These are phyloP conservation scores for Elsinoe arachidis DNA, from an alignment of 2,329 filamentous ascomycete genomes.

Conservation along the genomic window DNA sequence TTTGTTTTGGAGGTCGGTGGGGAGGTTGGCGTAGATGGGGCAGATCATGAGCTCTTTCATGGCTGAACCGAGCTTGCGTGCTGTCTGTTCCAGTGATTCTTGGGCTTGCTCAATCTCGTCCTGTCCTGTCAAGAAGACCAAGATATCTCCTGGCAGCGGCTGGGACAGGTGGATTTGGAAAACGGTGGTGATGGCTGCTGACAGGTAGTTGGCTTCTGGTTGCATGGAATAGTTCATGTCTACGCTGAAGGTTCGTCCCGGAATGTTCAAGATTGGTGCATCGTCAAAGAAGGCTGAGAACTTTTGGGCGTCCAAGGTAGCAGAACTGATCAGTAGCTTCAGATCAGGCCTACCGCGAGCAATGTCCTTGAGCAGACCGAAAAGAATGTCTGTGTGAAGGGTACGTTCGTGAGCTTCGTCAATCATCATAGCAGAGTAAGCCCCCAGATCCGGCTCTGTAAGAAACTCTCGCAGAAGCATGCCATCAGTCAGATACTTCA, in stretches of 20 bases:
- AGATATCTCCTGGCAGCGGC: slow-evolving; percentile 68
- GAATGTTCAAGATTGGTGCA: slow-evolving; percentile 89
- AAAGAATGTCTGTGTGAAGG: slow-evolving; percentile 79
- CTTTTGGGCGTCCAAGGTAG: slow-evolving; percentile 88
- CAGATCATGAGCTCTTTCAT: slow-evolving; percentile 82
- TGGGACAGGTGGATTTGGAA: slow-evolving; percentile 93
- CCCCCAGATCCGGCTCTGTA: slow-evolving; percentile 73
- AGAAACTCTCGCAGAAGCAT: slow-evolving; percentile 87
- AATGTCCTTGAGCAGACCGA: slow-evolving; percentile 83
- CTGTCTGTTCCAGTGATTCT: slow-evolving; percentile 74
- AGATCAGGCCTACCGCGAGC: slow-evolving; percentile 73
- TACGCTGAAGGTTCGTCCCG: slow-evolving; percentile 78
- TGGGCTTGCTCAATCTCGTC: slow-evolving; percentile 91
- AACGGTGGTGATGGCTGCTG: slow-evolving; percentile 81
- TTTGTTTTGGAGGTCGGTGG: slow-evolving; percentile 80
- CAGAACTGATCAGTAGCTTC: slow-evolving; percentile 84
- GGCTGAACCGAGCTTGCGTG: slow-evolving; percentile 73
- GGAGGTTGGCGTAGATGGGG: slow-evolving; percentile 90
- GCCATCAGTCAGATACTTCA: slow-evolving; percentile 97
- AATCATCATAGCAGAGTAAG: slow-evolving; percentile 86
- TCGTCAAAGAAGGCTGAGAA: slow-evolving; percentile 89
- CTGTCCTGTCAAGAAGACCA: slow-evolving; percentile 91
- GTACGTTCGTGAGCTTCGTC: slow-evolving; percentile 96
- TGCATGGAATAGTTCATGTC: slow-evolving; percentile 85
- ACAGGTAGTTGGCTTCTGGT: slow-evolving; percentile 88